Percentiles rank a stretch among this genome's conserved stretches.
phyloP scores from a whole-genome alignment of 306 rosid species.

The Vicia sativa region DNA sequence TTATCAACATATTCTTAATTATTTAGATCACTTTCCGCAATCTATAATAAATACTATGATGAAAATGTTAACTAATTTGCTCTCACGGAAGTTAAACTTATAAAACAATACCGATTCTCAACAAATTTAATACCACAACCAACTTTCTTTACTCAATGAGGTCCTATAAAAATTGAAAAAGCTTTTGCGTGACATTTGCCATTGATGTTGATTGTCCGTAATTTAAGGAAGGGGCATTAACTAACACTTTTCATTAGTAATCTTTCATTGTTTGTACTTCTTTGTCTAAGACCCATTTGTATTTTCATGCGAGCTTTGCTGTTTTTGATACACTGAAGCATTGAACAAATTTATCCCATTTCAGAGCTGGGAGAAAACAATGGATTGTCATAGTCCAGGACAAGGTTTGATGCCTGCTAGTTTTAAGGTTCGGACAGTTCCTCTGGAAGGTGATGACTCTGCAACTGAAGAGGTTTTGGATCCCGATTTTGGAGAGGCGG shows the following conservation, averaged over 20 bases:
- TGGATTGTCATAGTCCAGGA: constrained; percentile 93
- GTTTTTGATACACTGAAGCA: constrained; percentile 22
- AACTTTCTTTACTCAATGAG: neutral
- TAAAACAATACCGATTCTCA: neutral
- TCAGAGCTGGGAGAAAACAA: constrained; percentile 97
- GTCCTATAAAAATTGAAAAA: constrained; percentile 11
- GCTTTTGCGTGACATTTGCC: constrained; percentile 2
- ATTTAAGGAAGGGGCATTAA: constrained; percentile 1
- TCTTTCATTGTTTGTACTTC: neutral
- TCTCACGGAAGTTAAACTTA: neutral
- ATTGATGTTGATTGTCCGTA: neutral
- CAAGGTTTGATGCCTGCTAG: constrained; percentile 97
- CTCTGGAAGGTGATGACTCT: constrained; percentile 79
- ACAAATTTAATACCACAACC: neutral
- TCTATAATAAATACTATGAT: neutral
- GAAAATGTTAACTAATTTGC: neutral
- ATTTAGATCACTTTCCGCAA: neutral
- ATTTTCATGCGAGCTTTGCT: constrained; percentile 20
- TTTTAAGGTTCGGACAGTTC: constrained; percentile 83
- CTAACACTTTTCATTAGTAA: constrained; percentile 10
- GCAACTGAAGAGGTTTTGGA: constrained; percentile 88
- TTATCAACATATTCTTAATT: neutral
- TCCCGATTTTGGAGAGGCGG: constrained; percentile 96
- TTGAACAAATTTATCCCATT: constrained; percentile 27
- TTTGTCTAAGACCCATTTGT: constrained; percentile 1